Base-by-base conservation (phyloP, 345 rosid species). In the Aethionema arabicum region DNA sequence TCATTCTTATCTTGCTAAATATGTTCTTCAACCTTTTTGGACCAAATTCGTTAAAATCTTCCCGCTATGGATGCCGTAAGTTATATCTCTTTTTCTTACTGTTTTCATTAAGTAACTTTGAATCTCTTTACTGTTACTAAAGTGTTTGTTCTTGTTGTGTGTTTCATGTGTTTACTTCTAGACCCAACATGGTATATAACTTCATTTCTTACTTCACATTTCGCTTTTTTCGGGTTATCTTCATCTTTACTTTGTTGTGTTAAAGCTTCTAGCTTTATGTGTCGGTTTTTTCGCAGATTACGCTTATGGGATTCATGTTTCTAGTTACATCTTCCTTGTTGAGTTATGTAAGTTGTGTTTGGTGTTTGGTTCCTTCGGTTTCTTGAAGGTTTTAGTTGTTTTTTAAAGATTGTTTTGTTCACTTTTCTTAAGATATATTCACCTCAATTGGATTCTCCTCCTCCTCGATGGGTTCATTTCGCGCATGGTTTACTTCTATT, bases 1-100 rank as follows among this genome's bases (percentile, higher is more conserved):
- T 76, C 83, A 79, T 75, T 93, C 99, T 11, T 87, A 78, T 50
- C 77, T 86, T 54, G 88, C 97, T 52, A 93, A 93, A 75, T 90
- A 93, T 74, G 87, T 93, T 4, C 61, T 93, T 72, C 97, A 95
- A 72, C 99, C 99, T 39, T 88, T 95, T 63, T 95, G 99, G 96
- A 66, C 76, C 15, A 87, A 89, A 1, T 82, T 74, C 62, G 97
- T 95, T 65, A 77, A 75, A 73, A 75, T 95, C 86, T 88, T 95
- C 66, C 99, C 99, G 43, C 86, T 95, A 35, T 95, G 99, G 99
- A 88, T 95, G 97, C 97, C 99, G 99, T 90, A 61, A 80, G 95
- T 78, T 78, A 12, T 58, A 38, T 58, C 40, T 67, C 64, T 21
- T 30, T 30, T 4, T 9, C 21, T 7, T 15, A 11, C 56, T 42